These are phyloP conservation scores for Tuber umbilicatum DNA, from an alignment of 495 filamentous ascomycete genomes.

Conservation along the genomic window DNA sequence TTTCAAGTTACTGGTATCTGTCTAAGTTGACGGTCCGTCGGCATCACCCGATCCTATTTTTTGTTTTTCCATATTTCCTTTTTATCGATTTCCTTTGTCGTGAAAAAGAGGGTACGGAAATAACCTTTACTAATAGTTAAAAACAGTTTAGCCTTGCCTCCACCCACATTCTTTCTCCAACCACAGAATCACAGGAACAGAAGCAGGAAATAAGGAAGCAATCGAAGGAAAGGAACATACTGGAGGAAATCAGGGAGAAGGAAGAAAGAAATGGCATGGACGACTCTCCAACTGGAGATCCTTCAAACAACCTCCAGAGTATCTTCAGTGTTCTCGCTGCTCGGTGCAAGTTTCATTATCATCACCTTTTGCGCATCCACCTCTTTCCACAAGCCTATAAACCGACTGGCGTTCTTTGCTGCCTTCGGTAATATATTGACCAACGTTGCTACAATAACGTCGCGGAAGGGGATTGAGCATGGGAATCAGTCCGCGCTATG, in stretches of 20 bases:
- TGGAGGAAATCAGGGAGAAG: constrained; percentile 5
- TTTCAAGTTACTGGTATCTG: constrained; percentile 3
- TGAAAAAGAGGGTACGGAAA: not conserved
- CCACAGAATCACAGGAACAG: not conserved
- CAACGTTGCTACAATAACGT: constrained; percentile 71
- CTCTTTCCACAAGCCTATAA: constrained; percentile 77
- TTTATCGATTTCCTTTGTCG: not conserved
- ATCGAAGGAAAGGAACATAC: not conserved
- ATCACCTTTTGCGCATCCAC: constrained; percentile 58
- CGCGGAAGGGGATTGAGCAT: constrained; percentile 49
- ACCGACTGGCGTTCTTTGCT: constrained; percentile 77
- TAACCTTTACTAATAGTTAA: not conserved
- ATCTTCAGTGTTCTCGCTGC: constrained; percentile 53
- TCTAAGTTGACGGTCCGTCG: constrained; percentile 23
- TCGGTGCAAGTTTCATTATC: constrained; percentile 68
- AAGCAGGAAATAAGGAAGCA: not conserved
- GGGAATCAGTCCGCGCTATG: constrained; percentile 54
- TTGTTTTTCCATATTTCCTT: constrained; percentile 15
- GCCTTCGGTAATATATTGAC: constrained; percentile 77
- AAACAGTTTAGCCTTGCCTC: constrained; percentile 10
- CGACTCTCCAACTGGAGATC: constrained; percentile 34
- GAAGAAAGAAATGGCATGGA: constrained; percentile 32
- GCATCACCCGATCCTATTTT: constrained; percentile 9
- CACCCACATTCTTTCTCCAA: not conserved
- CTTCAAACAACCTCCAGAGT: constrained; percentile 39